Evolutionary conservation across 2,329 filamentous ascomycete species (phyloP).

Genomic region (Neopestalotiopsis clavispora): DNA sequence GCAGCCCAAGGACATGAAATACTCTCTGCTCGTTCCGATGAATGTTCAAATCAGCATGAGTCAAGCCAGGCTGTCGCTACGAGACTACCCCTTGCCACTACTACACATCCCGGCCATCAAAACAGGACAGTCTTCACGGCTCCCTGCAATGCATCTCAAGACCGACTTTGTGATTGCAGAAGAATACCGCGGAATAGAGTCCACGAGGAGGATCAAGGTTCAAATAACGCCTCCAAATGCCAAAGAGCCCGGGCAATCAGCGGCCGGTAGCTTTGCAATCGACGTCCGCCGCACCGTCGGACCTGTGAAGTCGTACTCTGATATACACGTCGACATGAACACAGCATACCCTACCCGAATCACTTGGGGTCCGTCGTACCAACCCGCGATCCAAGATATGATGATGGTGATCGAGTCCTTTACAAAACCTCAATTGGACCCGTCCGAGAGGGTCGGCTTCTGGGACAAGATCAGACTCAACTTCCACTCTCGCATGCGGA

Average conservation of each 20-base stretch:
- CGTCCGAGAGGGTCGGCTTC: slow-evolving; percentile 92
- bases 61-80: slow-evolving; percentile 82
- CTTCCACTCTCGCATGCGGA: slow-evolving; percentile 88
- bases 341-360: slow-evolving; percentile 90
- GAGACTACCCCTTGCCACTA: slow-evolving; percentile 92
- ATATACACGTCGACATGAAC: slow-evolving; percentile 91
- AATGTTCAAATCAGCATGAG: slow-evolving; percentile 88
- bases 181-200: slow-evolving; percentile 83
- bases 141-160: slow-evolving; percentile 82
- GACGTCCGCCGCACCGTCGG: slow-evolving; percentile 90
- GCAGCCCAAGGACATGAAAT: slow-evolving; percentile 90
- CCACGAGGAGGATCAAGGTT: slow-evolving; percentile 79
- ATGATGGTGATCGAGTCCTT: slow-evolving; percentile 99
- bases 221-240: slow-evolving; percentile 79
- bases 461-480: slow-evolving; percentile 98
- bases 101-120: slow-evolving; percentile 88
- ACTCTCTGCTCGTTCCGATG: slow-evolving; percentile 88
- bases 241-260: slow-evolving; percentile 58
- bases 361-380: slow-evolving; percentile 97
- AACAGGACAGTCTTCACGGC: slow-evolving; percentile 75
- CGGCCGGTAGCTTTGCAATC: slow-evolving; percentile 74
- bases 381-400: slow-evolving; percentile 98
- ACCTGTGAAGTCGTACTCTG: slow-evolving; percentile 94
- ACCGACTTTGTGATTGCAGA: slow-evolving; percentile 96
- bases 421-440: slow-evolving; percentile 92